Conservation (phyloP, 495 filamentous ascomycete species). For the Aspergillus sparsus region DNA sequence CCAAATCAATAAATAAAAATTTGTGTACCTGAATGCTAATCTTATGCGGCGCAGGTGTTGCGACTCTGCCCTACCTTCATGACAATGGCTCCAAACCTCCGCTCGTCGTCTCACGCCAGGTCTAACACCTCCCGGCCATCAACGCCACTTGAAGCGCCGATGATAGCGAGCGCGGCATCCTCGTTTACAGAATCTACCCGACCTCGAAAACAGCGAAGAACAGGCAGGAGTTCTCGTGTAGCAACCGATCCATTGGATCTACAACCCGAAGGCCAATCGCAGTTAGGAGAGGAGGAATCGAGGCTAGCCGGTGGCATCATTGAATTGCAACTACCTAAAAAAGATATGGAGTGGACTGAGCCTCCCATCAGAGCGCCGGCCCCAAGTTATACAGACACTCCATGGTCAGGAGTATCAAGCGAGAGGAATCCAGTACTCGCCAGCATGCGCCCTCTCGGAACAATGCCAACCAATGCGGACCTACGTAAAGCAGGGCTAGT, state of each 20-base stretch:
- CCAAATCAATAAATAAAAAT: background rate
- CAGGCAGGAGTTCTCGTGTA: slow-evolving; percentile 29
- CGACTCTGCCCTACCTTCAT: slow-evolving; percentile 25
- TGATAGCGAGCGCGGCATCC: slow-evolving; percentile 19
- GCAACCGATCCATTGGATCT: slow-evolving; percentile 23
- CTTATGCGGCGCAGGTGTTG: slow-evolving; percentile 19
- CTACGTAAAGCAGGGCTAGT: slow-evolving; percentile 35
- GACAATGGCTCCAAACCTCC: slow-evolving; percentile 38
- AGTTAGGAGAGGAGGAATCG: background rate
- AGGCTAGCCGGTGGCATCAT: slow-evolving; percentile 1
- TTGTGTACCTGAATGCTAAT: slow-evolving; percentile 18
- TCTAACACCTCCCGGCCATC: slow-evolving; percentile 34
- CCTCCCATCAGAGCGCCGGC: slow-evolving; percentile 62
- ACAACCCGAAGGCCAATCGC: slow-evolving; percentile 17
- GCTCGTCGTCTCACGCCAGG: slow-evolving; percentile 33
- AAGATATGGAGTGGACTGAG: slow-evolving; percentile 66
- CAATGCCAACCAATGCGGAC: slow-evolving; percentile 31
- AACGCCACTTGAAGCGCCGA: slow-evolving; percentile 26
- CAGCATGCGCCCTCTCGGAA: slow-evolving; percentile 36
- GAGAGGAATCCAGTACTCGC: slow-evolving; percentile 31
- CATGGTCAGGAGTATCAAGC: slow-evolving; percentile 34
- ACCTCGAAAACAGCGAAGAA: slow-evolving; percentile 33
- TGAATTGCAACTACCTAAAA: slow-evolving; percentile 15
- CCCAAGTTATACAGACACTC: slow-evolving; percentile 69
- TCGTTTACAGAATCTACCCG: slow-evolving; percentile 28